Conservation (phyloP, 768 basidiomycete species). For the Tricholoma hemisulphureum region DNA sequence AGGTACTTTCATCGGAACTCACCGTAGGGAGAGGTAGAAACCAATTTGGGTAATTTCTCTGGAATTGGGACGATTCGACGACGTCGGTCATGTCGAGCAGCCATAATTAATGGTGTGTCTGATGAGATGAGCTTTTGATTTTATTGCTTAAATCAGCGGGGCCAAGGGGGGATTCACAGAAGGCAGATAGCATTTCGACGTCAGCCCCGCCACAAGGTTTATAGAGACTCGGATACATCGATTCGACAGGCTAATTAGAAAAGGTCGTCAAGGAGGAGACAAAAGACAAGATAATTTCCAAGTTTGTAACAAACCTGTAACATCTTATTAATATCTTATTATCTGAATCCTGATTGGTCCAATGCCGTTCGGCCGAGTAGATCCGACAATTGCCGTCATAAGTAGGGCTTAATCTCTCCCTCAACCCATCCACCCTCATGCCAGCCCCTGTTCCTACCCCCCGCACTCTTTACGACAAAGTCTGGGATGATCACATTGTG, state of each 20-base stretch:
- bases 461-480: constrained; percentile 95
- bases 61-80: not conserved
- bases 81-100: not conserved
- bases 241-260: not conserved
- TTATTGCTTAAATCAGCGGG: not conserved
- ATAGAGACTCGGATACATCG: not conserved
- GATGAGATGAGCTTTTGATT: too few relatives aligned
- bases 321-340: too few relatives aligned
- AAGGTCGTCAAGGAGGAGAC: not conserved
- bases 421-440: constrained; percentile 29
- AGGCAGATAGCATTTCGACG: not conserved
- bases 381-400: too few relatives aligned
- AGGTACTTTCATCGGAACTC: not conserved
- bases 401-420: too few relatives aligned
- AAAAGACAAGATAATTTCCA: not conserved
- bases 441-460: constrained; percentile 49
- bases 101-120: not conserved
- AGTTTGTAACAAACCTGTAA: too few relatives aligned
- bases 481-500: constrained; percentile 97
- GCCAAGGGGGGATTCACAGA: not conserved
- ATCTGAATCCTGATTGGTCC: too few relatives aligned
- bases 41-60: not conserved
- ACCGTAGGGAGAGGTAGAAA: constrained; percentile 4
- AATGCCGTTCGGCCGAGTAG: too few relatives aligned
- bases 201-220: not conserved